phyloP scores from a whole-genome alignment of 352 stramenopile species.

The Globisporangium ultimum region DNA sequence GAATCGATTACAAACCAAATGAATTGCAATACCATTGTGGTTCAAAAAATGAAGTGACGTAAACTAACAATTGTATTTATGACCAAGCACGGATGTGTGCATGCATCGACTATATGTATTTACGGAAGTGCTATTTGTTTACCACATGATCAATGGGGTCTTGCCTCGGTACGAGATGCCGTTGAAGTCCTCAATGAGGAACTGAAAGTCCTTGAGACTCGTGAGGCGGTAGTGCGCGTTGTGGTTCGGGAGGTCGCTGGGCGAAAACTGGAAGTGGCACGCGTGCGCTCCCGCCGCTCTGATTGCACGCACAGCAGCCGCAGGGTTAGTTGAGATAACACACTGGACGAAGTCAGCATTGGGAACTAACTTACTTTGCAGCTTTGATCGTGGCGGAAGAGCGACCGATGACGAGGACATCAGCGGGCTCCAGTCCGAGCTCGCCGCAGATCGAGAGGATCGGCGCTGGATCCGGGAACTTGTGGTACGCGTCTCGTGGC shows the following conservation, averaged over 20 bases:
- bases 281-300: slow-evolving; percentile 53
- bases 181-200: slow-evolving; percentile 73
- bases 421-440: slow-evolving; percentile 43
- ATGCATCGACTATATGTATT: no score
- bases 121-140: neutral
- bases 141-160: slow-evolving; percentile 20
- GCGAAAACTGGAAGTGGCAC: slow-evolving; percentile 63
- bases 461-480: slow-evolving; percentile 45
- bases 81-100: no score
- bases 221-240: slow-evolving; percentile 69
- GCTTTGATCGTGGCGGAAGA: slow-evolving; percentile 52
- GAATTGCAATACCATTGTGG: neutral
- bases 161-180: slow-evolving; percentile 63
- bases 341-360: no score
- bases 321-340: no score
- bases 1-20: neutral
- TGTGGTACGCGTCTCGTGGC: slow-evolving; percentile 31
- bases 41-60: no score
- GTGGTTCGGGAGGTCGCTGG: slow-evolving; percentile 71
- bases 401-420: slow-evolving; percentile 54
- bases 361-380: slow-evolving; percentile 41
- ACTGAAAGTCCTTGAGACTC: slow-evolving; percentile 56
- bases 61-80: no score
- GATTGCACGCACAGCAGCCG: neutral
- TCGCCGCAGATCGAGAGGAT: slow-evolving; percentile 47